Base-by-base conservation (phyloP, 2,329 filamentous ascomycete species). In the Stenocarpella maydis region DNA sequence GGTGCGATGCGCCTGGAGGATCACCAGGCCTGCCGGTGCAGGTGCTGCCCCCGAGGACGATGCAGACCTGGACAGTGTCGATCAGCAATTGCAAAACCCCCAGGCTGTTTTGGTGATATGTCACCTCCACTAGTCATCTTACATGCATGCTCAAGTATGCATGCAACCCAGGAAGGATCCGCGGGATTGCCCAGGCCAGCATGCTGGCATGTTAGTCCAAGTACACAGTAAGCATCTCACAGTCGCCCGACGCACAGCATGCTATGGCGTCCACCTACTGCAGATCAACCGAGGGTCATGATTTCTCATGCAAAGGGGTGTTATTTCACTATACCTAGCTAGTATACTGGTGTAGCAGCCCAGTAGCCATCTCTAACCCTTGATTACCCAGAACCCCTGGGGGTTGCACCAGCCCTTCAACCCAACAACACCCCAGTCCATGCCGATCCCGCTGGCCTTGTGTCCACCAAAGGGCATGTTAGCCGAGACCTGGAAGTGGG, bases 401-500 rank as follows among this genome's bases (percentile, higher is more conserved):
- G 65, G 50, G 17, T 80, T 79, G 45, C 75, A 77, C 69, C 73
- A 80, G 15, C 72, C 71, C 73, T 78, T 79, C 45, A 82, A 70
- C 0, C 80, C 80, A 14, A 77, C 77, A 19, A 80, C 28, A 0
- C 82, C 82, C 74, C 76, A 82, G 66, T 88, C 85, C 66, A 79
- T 79, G 14, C 85, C 85, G 2, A 86, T 72, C 0, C 85, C 85
- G 60, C 84, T 86, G 43, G 82, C 72, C 76, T 87, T 87, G 72
- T 84, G 81, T 0, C 86, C 85, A 1, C 82, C 83, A 72, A 85
- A 86, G 0, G 85, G 81, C 10, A 78, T 78, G 5, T 77, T 74
- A 0, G 80, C 76, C 0, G 74, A 72, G 0, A 80, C 43, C 19
- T 80, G 77, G 19, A 80, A 78, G 69, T 82, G 80, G 0, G 75